Evolutionary conservation across 2,329 filamentous ascomycete genomes (phyloP), one percentile per base, ranked within the genome.

Genomic region (Colletotrichum phormii): DNA sequence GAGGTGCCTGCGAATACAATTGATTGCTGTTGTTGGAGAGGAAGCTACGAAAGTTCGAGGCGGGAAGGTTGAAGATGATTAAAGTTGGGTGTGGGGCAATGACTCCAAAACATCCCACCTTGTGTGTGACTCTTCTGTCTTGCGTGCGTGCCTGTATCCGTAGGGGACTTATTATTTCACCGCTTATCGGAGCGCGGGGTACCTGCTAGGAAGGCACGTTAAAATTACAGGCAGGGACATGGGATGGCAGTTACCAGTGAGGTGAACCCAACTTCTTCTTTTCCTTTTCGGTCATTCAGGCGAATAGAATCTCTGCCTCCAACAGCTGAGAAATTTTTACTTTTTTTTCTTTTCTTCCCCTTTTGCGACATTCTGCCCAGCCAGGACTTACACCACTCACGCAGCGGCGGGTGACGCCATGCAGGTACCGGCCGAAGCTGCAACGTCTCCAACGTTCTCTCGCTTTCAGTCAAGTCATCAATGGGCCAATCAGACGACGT

Each of bases 71-170:
- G 53, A 55, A 26, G 53, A 26, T 55, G 53, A 13, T 55, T 24
- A 29, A 24, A 55, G 53, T 24, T 42, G 29, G 18, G 31, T 37
- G 69, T 72, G 69, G 69, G 59, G 71, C 62, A 73, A 62, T 73
- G 68, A 72, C 62, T 73, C 67, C 49, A 58, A 64, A 73, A 65
- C 71, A 73, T 73, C 66, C 71, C 71, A 73, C 71, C 66, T 64
- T 49, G 42, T 64, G 42, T 46, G 51, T 54, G 54, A 70, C 65
- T 72, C 31, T 18, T 35, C 42, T 49, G 42, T 49, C 46, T 29
- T 29, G 26, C 26, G 26, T 29, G 26, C 26, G 4, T 29, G 26
- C 26, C 37, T 42, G 37, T 42, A 18, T 42, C 37, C 37, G 37
- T 26, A 53, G 54, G 70, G 31, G 15, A 31, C 51, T 35, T 11